A percentile compares a stretch with the other conserved stretches of the same genome.
These are phyloP conservation scores for Monosporascus ibericus DNA, from an alignment of 2,329 filamentous ascomycete genomes.

Conservation along the genomic window DNA sequence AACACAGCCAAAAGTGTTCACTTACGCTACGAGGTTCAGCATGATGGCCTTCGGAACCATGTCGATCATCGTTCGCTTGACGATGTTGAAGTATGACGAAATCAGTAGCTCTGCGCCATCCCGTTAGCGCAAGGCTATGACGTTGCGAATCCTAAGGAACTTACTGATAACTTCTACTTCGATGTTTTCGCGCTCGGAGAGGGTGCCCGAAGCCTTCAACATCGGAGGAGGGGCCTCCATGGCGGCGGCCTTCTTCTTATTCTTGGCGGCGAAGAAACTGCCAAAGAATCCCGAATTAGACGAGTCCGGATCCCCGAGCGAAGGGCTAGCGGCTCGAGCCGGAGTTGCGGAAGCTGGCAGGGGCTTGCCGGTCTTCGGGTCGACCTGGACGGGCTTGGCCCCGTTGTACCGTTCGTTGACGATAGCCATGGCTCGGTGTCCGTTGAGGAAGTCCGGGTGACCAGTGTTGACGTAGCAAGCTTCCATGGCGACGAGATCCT, in stretches of 20 bases:
- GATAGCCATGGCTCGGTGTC: slow-evolving; percentile 95
- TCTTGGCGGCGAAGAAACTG: slow-evolving; percentile 97
- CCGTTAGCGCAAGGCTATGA: slow-evolving; percentile 5
- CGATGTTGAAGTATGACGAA: slow-evolving; percentile 95
- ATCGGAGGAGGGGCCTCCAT: slow-evolving; percentile 94
- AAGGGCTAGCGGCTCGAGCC: slow-evolving; percentile 69
- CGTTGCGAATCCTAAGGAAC: slow-evolving; percentile 29
- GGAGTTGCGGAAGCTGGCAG: slow-evolving; percentile 62
- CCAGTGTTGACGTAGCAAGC: slow-evolving; percentile 97
- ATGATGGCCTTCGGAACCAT: slow-evolving; percentile 99
- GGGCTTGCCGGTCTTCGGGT: slow-evolving; percentile 97
- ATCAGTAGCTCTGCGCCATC: slow-evolving; percentile 73
- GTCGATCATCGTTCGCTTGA: slow-evolving; percentile 96
- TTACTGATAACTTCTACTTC: slow-evolving; percentile 98
- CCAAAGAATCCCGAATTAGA: slow-evolving; percentile 84
- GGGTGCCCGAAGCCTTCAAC: slow-evolving; percentile 86
- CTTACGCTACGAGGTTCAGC: slow-evolving; percentile 91
- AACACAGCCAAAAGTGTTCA: slow-evolving; percentile 17
- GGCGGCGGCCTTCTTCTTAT: slow-evolving; percentile 99
- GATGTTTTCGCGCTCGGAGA: slow-evolving; percentile 89
- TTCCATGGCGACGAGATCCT: slow-evolving; percentile 91
- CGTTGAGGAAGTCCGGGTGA: slow-evolving; percentile 95
- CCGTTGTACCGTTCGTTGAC: slow-evolving; percentile 87
- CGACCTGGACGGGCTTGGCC: slow-evolving; percentile 83
- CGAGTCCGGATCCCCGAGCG: slow-evolving; percentile 42